These are phyloP conservation scores for Neurospora sp. DNA, from an alignment of 495 filamentous ascomycete genomes.

Conservation along the genomic window DNA sequence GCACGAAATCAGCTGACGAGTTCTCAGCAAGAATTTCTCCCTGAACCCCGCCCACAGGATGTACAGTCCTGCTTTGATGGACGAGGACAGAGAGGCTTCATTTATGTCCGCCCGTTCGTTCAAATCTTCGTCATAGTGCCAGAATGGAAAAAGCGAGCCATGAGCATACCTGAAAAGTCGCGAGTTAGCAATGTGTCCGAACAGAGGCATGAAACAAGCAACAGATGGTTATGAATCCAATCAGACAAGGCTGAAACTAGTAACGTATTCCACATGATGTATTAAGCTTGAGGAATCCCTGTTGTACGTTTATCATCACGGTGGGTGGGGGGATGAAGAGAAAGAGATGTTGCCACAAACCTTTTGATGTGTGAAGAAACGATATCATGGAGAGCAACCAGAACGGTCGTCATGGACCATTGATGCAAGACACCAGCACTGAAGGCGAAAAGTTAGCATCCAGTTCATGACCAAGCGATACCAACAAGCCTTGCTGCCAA, in stretches of 20 bases:
- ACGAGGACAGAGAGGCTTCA: conserved; percentile 53
- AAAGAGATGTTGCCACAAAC: conserved; percentile 35
- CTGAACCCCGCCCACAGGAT: conserved; percentile 58
- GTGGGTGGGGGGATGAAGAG: conserved; percentile 19
- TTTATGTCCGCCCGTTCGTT: conserved; percentile 99
- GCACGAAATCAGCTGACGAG: conserved; percentile 80
- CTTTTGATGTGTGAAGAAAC: conserved; percentile 34
- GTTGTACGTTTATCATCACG: conserved; percentile 80
- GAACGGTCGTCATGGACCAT: background rate
- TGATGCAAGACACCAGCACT: conserved; percentile 11
- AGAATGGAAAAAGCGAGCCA: conserved; percentile 11
- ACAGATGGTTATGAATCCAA: conserved; percentile 11
- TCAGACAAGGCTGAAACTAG: conserved; percentile 99
- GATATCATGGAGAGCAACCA: background rate
- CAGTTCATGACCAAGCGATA: conserved; percentile 1
- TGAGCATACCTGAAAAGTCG: conserved; percentile 48
- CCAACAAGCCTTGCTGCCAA: conserved; percentile 1
- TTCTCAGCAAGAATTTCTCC: conserved; percentile 90
- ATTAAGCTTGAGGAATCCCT: conserved; percentile 96
- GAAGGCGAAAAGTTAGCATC: conserved; percentile 11
- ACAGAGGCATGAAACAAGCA: conserved; percentile 18
- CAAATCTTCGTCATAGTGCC: conserved; percentile 75
- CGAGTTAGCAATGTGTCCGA: conserved; percentile 27
- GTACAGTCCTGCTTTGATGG: conserved; percentile 73
- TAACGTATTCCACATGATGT: conserved; percentile 63